Conservation (phyloP, 306 rosid genomes). For the Hippophae gyantsensis region DNA sequence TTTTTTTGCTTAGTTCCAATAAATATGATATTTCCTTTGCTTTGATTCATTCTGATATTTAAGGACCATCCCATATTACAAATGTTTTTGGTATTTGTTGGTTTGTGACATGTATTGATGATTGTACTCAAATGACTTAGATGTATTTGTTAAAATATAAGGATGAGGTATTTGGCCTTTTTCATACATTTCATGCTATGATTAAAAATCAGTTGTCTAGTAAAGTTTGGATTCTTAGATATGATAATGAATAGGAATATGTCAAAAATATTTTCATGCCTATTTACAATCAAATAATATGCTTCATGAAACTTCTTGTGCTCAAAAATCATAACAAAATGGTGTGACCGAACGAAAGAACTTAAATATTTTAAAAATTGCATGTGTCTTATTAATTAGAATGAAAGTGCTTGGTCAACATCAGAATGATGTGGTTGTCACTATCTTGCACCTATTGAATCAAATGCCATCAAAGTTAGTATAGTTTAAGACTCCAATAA, state of each 20-base stretch:
- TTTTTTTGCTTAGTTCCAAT: background rate
- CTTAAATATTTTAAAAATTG: no score
- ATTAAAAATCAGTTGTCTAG: no score
- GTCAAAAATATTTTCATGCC: background rate
- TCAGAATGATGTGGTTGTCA: no score
- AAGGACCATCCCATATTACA: background rate
- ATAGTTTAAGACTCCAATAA: background rate
- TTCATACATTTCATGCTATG: no score
- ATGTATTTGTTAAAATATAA: no score
- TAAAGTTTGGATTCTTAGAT: no score
- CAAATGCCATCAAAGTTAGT: background rate
- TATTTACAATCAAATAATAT: background rate
- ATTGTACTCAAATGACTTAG: background rate
- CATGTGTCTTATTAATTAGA: background rate
- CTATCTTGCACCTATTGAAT: background rate
- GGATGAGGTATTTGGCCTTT: no score
- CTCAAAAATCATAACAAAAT: no score
- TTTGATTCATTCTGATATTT: slow-evolving; percentile 5
- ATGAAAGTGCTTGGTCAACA: background rate
- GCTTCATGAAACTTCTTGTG: background rate
- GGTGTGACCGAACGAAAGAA: background rate
- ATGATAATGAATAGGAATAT: background rate
- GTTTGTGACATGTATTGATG: slow-evolving; percentile 5
- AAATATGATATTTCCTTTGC: background rate
- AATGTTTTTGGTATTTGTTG: background rate